Conservation (phyloP, 2,329 filamentous ascomycete genomes). For the Dactylella cylindrospora region DNA sequence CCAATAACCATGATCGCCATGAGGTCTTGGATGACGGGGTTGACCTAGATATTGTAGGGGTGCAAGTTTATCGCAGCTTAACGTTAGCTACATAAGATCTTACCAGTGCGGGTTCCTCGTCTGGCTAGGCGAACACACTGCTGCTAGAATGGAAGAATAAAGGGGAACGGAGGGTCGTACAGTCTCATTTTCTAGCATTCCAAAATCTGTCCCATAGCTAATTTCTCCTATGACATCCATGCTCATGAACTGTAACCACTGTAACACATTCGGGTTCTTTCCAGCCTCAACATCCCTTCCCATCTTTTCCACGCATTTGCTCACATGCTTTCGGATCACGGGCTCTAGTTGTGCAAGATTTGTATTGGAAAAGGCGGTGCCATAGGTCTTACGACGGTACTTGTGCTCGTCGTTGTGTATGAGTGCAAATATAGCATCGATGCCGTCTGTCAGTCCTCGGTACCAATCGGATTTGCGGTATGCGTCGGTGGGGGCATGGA, state of each 20-base stretch:
- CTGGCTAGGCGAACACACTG: not conserved
- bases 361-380: slow-evolving; percentile 7
- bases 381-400: slow-evolving; percentile 1
- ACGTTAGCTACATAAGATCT: not conserved
- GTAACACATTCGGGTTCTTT: slow-evolving; percentile 1
- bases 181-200: slow-evolving; percentile 12
- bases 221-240: slow-evolving; percentile 20
- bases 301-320: slow-evolving; percentile 10
- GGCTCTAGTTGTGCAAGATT: slow-evolving; percentile 11
- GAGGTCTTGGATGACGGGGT: slow-evolving; percentile 6
- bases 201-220: slow-evolving; percentile 14
- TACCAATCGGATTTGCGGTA: slow-evolving; percentile 9
- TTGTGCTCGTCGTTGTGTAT: not conserved
- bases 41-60: not conserved
- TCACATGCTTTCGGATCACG: not conserved
- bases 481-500: slow-evolving; percentile 5
- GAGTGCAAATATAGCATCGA: not conserved
- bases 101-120: no score
- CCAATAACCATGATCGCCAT: not conserved
- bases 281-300: not conserved
- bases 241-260: slow-evolving; percentile 7
- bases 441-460: not conserved
- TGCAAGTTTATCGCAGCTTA: not conserved
- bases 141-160: not conserved
- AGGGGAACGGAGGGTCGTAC: slow-evolving; percentile 1